Evolutionary conservation across 495 filamentous ascomycete species (phyloP), one percentile per base, ranked within the genome.

Genomic region (Penicillium canariense): DNA sequence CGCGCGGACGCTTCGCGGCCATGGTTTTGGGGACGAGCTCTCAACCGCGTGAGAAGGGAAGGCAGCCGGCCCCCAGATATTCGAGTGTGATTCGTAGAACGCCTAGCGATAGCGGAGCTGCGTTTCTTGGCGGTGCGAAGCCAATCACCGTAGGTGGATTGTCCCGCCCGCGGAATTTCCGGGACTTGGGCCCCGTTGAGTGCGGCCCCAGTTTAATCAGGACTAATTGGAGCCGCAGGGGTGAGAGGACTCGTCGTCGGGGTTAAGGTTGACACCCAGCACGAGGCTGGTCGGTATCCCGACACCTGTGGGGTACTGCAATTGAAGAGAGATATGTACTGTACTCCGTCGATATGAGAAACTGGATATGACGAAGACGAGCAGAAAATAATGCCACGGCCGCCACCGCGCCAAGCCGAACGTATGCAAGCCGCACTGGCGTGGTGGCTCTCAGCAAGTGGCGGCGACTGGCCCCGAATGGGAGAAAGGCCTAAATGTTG

Each of bases 1-100:
- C 82, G 42, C 90, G 85, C 51, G 84, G 82, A 65, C 94, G 80
- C 79, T 97, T 97, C 68, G 76, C 75, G 58, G 90, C 84, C 89
- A 92, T 91, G 63, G 49, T 68, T 58, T 23, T 35, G 20, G 26
- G n/a, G 44, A 43, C 20, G 25, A 36, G 36, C 11, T 56, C 43
- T 25, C 51, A 42, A 36, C 31, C 26, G 25, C 11, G 17, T 23
- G 22, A 55, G 28, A 36, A 28, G 11, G 48, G 50, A 53, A 50
- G 36, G 38, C 14, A 22, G 15, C 11, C 14, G 17, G 20, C 38
- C 38, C n/a, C 38, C 38, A 14, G 38, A 23, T 18, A 25, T n/a
- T n/a, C n/a, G 38, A 20, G 31, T 18, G 32, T 58, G 45, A 59
- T 58, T 48, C 57, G 52, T 47, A 45, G 51, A 51, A 30, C 17